Evolutionary conservation across 768 basidiomycete species (phyloP).

Genomic region (Psilocybe cubensis): DNA sequence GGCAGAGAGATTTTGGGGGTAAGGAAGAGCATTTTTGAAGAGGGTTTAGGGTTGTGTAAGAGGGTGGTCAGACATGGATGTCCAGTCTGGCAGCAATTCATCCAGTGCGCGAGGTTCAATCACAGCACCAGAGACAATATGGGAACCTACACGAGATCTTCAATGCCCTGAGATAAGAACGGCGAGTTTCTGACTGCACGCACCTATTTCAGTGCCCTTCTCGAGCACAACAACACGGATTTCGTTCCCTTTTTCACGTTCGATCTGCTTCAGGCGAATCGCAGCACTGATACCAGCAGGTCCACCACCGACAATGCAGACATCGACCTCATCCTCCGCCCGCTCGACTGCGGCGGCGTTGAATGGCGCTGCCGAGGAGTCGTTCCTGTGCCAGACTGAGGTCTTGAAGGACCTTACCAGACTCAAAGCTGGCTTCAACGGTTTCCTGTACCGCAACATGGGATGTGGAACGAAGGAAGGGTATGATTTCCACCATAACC

Average conservation of each 20-base stretch:
- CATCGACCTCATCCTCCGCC: constrained; percentile 88
- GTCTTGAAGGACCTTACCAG: constrained; percentile 11
- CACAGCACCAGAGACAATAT: constrained; percentile 95
- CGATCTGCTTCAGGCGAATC: constrained; percentile 93
- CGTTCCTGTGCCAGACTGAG: constrained; percentile 10
- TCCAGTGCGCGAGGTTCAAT: constrained; percentile 91
- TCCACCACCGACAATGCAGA: constrained; percentile 95
- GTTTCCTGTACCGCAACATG: constrained; percentile 17
- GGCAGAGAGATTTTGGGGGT: constrained; percentile 72
- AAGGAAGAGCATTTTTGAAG: constrained; percentile 85
- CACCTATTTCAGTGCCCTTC: constrained; percentile 94
- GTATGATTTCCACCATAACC: not conserved
- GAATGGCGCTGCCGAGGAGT: too few relatives aligned
- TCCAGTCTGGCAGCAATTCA: constrained; percentile 90
- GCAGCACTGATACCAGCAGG: constrained; percentile 97
- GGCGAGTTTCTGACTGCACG: not conserved
- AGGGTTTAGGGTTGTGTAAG: constrained; percentile 78
- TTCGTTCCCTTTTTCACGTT: constrained; percentile 76
- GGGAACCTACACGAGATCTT: constrained; percentile 67
- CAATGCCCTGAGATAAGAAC: not conserved
- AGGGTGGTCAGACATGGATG: constrained; percentile 64
- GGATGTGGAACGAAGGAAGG: not conserved
- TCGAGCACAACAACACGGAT: constrained; percentile 93
- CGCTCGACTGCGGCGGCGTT: constrained; percentile 76
- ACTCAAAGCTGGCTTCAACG: not conserved